A percentile compares a stretch with the other conserved stretches of the same genome.
phyloP scores from a whole-genome alignment of 768 basidiomycete genomes.

The Macrolepiota albuminosa region DNA sequence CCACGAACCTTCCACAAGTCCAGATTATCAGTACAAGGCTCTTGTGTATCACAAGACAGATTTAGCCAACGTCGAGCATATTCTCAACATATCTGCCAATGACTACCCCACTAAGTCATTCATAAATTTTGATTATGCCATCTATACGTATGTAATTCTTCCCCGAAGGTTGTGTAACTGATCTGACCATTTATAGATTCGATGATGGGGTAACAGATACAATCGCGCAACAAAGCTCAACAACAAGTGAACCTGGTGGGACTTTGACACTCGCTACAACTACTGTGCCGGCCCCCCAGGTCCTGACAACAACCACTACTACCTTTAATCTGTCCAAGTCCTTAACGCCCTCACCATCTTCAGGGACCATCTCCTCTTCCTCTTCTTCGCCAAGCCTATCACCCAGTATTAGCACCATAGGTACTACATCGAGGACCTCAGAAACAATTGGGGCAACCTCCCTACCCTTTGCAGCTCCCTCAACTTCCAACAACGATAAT shows the following conservation, averaged over 20 bases:
- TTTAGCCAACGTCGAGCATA: slow-evolving; percentile 25
- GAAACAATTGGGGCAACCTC: background rate
- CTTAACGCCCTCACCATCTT: background rate
- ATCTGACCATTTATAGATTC: background rate
- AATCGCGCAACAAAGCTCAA: background rate
- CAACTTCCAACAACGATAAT: background rate
- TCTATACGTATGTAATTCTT: slow-evolving; percentile 29
- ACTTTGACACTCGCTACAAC: background rate
- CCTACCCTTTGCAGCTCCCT: background rate
- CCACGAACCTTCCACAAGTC: slow-evolving; percentile 22
- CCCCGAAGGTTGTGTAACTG: background rate
- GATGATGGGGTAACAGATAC: background rate
- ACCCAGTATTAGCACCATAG: background rate
- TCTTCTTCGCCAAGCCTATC: background rate
- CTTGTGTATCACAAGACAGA: slow-evolving; percentile 24
- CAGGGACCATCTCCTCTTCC: background rate
- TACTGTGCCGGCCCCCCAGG: background rate
- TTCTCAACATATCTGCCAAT: slow-evolving; percentile 26
- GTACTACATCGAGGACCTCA: background rate
- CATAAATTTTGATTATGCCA: slow-evolving; percentile 37
- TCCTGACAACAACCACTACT: background rate
- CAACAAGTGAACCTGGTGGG: background rate
- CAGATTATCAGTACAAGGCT: slow-evolving; percentile 25
- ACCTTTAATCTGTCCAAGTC: background rate
- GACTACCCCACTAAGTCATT: slow-evolving; percentile 24